Conservation (phyloP, 192 early-diverging fungal genomes). For the Funneliformis geosporum region DNA sequence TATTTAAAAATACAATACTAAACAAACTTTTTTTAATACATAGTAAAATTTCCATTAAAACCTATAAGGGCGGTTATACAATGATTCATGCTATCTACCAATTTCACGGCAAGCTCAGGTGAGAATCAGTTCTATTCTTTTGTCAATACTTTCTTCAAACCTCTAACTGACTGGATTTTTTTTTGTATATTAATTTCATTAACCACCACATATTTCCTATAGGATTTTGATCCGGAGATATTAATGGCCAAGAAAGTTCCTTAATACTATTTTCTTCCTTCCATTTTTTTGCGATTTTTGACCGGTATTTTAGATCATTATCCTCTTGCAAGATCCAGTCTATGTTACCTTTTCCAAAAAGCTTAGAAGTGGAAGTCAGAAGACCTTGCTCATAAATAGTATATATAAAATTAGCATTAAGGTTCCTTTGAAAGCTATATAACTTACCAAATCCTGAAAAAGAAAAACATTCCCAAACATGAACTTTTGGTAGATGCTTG, state of each 20-base stretch:
- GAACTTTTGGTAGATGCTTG: conserved; percentile 13
- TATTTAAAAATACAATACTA: no score
- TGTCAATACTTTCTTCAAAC: not conserved
- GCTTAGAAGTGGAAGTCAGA: no score
- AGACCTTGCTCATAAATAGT: no score
- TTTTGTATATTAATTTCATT: not conserved
- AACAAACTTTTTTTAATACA: not conserved
- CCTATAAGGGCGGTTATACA: not conserved
- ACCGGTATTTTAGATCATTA: not conserved
- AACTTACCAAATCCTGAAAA: not conserved
- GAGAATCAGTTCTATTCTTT: not conserved
- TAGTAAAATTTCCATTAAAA: not conserved
- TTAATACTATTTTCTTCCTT: not conserved
- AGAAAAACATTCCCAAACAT: not conserved
- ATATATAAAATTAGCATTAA: no score
- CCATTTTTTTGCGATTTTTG: not conserved
- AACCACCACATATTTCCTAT: conserved; percentile 8
- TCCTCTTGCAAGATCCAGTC: no score
- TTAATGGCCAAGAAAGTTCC: not conserved
- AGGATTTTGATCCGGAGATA: conserved; percentile 16
- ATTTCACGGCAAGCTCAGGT: not conserved
- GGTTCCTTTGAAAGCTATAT: not conserved
- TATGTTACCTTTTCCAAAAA: no score
- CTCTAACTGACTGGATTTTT: conserved; percentile 10
- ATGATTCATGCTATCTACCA: not conserved